Evolutionary conservation across 2,329 filamentous ascomycete species (phyloP).

Genomic region (Raffaelea albimanens): DNA sequence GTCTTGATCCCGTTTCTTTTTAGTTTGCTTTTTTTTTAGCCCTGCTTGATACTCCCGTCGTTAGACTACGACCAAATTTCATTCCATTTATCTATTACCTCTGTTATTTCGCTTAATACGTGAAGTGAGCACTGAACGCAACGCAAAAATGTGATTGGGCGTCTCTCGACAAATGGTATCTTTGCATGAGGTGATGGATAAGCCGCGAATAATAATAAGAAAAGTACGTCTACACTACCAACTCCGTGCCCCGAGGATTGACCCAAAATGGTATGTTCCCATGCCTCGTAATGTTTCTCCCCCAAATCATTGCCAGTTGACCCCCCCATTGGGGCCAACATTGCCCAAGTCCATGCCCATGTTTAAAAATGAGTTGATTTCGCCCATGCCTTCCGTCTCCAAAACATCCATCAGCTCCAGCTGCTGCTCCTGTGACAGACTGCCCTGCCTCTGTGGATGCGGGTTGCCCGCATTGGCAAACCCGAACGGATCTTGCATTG

Average conservation of each 20-base stretch:
- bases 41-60: neutral
- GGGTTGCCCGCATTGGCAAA: neutral
- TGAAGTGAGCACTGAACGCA: too few relatives aligned
- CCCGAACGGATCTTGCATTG: slow-evolving; percentile 8
- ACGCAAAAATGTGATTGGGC: too few relatives aligned
- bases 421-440: slow-evolving; percentile 71
- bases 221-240: too few relatives aligned
- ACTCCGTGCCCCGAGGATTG: too few relatives aligned
- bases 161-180: too few relatives aligned
- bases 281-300: neutral
- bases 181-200: too few relatives aligned
- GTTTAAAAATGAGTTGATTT: slow-evolving; percentile 52
- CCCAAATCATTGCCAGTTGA: neutral
- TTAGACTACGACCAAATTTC: neutral
- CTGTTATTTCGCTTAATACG: too few relatives aligned
- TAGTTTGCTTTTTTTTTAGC: neutral
- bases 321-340: neutral
- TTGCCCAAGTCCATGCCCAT: slow-evolving; percentile 23
- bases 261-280: too few relatives aligned
- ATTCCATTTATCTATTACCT: neutral
- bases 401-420: slow-evolving; percentile 73
- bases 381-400: slow-evolving; percentile 56
- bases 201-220: too few relatives aligned
- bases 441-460: slow-evolving; percentile 49
- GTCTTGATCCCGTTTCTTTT: neutral